A percentile compares a stretch with the other conserved stretches of the same genome.
Evolutionary conservation across 2,329 filamentous ascomycete genomes (phyloP).

Genomic region (Metarhizium anisopliae): DNA sequence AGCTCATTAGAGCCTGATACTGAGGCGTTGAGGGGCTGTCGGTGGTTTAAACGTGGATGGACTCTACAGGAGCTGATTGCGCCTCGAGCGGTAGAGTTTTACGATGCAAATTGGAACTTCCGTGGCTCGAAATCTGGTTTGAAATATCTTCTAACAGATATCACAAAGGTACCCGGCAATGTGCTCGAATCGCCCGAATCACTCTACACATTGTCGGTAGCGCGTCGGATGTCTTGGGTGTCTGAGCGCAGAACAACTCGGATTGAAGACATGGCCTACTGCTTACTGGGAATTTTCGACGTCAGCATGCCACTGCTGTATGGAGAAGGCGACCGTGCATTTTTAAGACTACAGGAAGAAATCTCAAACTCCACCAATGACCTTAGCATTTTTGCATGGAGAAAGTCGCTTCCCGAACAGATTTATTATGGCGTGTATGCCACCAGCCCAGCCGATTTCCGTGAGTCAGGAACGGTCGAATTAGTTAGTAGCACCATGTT

Average conservation of each 20-base stretch:
- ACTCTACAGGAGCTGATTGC: slow-evolving; percentile 13
- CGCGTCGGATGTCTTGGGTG: slow-evolving; percentile 12
- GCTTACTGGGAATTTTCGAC: slow-evolving; percentile 14
- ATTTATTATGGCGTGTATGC: slow-evolving; percentile 4
- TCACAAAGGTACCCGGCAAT: slow-evolving; percentile 12
- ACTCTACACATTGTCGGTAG: slow-evolving; percentile 1
- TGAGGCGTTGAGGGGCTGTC: background rate
- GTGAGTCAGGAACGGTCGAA: background rate
- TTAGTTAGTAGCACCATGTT: slow-evolving; percentile 2
- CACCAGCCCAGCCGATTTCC: slow-evolving; percentile 2
- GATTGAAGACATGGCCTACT: slow-evolving; percentile 14
- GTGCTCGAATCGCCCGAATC: slow-evolving; percentile 7
- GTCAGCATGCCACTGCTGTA: slow-evolving; percentile 15
- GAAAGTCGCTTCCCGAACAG: background rate
- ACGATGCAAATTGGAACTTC: slow-evolving; percentile 7
- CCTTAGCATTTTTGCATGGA: slow-evolving; percentile 5
- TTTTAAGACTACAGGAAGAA: slow-evolving; percentile 12
- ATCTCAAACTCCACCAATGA: slow-evolving; percentile 9
- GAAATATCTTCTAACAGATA: slow-evolving; percentile 11
- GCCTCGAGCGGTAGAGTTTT: slow-evolving; percentile 15
- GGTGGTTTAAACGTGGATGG: slow-evolving; percentile 8
- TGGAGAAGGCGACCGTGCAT: slow-evolving; percentile 12
- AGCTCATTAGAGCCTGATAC: background rate
- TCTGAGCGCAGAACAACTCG: slow-evolving; percentile 10
- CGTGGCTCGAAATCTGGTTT: slow-evolving; percentile 14